Evolutionary conservation across 2,329 filamentous ascomycete species (phyloP).

Genomic region (Ophiocordyceps sinensis): DNA sequence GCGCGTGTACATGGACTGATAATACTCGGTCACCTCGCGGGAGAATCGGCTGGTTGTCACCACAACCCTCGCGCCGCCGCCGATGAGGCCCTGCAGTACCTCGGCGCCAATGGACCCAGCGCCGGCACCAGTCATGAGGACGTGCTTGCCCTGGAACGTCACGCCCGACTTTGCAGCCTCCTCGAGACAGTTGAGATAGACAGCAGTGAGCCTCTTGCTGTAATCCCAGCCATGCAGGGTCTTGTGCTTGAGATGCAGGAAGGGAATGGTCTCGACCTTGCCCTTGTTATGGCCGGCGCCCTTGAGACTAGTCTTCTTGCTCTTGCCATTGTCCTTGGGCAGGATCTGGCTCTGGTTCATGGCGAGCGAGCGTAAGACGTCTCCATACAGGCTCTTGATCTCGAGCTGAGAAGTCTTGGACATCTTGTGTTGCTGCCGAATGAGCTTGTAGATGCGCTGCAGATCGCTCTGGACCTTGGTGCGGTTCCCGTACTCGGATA

Average conservation of each 20-base stretch:
- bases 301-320: conserved; percentile 36
- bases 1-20: conserved; percentile 95
- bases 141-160: conserved; percentile 88
- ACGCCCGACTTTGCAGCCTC: conserved; percentile 77
- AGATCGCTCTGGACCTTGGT: conserved; percentile 97
- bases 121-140: conserved; percentile 94
- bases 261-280: conserved; percentile 94
- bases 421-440: conserved; percentile 95
- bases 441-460: conserved; percentile 91
- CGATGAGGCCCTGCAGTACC: conserved; percentile 88
- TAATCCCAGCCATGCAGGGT: conserved; percentile 94
- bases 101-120: conserved; percentile 96
- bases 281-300: conserved; percentile 53
- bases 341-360: conserved; percentile 99
- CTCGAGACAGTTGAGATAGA: conserved; percentile 87
- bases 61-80: conserved; percentile 89
- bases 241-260: conserved; percentile 93
- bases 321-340: conserved; percentile 66
- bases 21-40: conserved; percentile 95
- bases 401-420: conserved; percentile 93
- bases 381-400: conserved; percentile 88
- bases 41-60: conserved; percentile 97
- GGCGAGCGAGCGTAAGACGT: conserved; percentile 81
- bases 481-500: conserved; percentile 95
- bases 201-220: conserved; percentile 92